Evolutionary conservation across 768 basidiomycete species (phyloP).

Genomic region (Peribolospora baueri): DNA sequence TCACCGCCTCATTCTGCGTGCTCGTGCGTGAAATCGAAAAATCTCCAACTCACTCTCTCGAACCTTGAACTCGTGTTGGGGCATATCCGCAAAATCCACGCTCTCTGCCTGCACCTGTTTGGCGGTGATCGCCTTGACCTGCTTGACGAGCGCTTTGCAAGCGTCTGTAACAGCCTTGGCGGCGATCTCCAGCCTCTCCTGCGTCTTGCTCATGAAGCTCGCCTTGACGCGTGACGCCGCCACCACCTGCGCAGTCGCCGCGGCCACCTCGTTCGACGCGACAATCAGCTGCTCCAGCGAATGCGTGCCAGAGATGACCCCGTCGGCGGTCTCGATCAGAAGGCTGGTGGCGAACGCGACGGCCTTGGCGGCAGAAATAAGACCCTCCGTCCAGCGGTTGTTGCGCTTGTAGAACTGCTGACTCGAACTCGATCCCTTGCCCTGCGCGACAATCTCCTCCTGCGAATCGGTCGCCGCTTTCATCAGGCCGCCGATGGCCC

Average conservation of each 20-base stretch:
- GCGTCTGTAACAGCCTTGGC: slow-evolving; percentile 95
- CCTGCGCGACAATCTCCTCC: slow-evolving; percentile 89
- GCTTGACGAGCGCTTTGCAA: slow-evolving; percentile 81
- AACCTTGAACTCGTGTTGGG: slow-evolving; percentile 80
- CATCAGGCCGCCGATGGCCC: slow-evolving; percentile 78
- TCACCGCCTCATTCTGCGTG: slow-evolving; percentile 31
- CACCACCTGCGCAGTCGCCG: slow-evolving; percentile 89
- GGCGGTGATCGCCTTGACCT: slow-evolving; percentile 84
- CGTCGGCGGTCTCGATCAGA: slow-evolving; percentile 92
- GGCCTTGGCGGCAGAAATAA: slow-evolving; percentile 90
- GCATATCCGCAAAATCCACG: slow-evolving; percentile 73
- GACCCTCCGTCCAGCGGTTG: slow-evolving; percentile 98
- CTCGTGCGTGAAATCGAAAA: neutral
- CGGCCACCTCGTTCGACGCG: slow-evolving; percentile 96
- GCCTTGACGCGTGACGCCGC: slow-evolving; percentile 97
- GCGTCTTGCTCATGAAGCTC: slow-evolving; percentile 93
- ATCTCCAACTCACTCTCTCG: slow-evolving; percentile 12
- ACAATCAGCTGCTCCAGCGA: slow-evolving; percentile 97
- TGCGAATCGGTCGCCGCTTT: slow-evolving; percentile 93
- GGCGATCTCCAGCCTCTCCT: slow-evolving; percentile 81
- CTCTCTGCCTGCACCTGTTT: slow-evolving; percentile 57
- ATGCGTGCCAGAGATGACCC: slow-evolving; percentile 85
- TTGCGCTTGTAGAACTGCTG: slow-evolving; percentile 99
- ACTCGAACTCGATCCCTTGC: slow-evolving; percentile 67
- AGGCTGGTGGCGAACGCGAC: slow-evolving; percentile 90